Base-by-base conservation (phyloP, 75 land plant genomes). In the Pinus taeda region DNA sequence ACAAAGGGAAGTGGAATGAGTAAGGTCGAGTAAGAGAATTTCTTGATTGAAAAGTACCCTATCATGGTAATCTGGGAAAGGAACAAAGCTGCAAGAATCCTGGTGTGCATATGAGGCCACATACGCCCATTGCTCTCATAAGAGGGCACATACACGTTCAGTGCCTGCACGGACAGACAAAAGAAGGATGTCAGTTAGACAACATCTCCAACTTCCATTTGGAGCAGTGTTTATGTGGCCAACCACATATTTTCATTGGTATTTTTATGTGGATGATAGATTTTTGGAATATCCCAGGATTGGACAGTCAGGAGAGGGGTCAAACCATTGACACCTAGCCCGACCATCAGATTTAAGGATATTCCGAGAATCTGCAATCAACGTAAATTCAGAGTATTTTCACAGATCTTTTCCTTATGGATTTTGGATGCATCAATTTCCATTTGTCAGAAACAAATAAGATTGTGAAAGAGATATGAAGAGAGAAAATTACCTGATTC, bases 41-140 rank as follows among this genome's bases (percentile, higher is more conserved):
- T 96, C 82, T 90, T 96, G 36, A 81, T 74, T 4, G 80, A 78
- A 24, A 96, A 85, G 85, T 87, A 96, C 24, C 98, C 99, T 65
- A 96, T 26, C 95, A 96, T 92, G 2, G 93, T 88, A 9, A 92
- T 56, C 76, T 96, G 99, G 59, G 83, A 90, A n/a, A 96, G 76
- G 21, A 92, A 69, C 11, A 96, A 64, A 13, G 93, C 83, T 15
- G 90, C 99, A 0, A 94, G 11, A 37, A 95, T 82, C 2, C 99
- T 81, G 11, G 59, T 29, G 26, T 83, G 83, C 57, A 96, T 92
- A 81, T 96, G 99, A 11, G 99, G 99, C 98, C 99, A 96, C 93
- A 94, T 92, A 9, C 92, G 78, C 4, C 99, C 99, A 53, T 89
- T 62, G 85, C 92, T 96, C 78, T 96, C 99, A 70, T 83, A 94